Conservation (phyloP, 75 land plant genomes). For the Cunninghamia lanceolata region DNA sequence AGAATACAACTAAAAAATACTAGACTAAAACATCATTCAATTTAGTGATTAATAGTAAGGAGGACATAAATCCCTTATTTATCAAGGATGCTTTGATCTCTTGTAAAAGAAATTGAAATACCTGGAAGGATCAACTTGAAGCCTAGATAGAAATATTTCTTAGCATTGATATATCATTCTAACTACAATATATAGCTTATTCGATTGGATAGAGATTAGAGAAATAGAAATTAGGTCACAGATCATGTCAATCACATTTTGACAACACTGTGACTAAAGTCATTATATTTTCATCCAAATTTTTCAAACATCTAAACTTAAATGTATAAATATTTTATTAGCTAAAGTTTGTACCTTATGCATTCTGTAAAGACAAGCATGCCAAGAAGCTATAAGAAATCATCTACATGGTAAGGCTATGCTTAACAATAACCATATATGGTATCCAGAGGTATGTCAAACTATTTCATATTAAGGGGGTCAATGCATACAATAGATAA, state of each 20-base stretch:
- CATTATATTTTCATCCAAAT: neutral
- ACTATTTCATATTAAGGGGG: neutral
- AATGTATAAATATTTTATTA: neutral
- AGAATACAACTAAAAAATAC: neutral
- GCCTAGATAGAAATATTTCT: constrained; percentile 63
- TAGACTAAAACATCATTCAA: neutral
- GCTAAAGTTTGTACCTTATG: neutral
- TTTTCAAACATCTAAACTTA: neutral
- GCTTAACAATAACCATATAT: neutral
- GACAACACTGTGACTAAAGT: neutral
- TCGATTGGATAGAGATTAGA: neutral
- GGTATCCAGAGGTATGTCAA: neutral
- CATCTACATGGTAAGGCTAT: neutral
- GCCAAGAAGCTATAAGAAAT: neutral
- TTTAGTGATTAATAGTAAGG: neutral
- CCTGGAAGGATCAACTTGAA: constrained; percentile 80
- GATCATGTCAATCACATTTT: neutral
- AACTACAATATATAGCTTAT: constrained; percentile 35
- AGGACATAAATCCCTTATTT: neutral
- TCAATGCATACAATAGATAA: neutral
- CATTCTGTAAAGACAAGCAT: neutral
- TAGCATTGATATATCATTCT: constrained; percentile 78
- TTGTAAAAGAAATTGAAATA: constrained; percentile 19
- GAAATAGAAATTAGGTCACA: neutral
- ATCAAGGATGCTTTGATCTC: neutral